These are phyloP conservation scores for Paratinospora sagittata DNA, from an alignment of 164 flowering plant genomes.

Conservation along the genomic window DNA sequence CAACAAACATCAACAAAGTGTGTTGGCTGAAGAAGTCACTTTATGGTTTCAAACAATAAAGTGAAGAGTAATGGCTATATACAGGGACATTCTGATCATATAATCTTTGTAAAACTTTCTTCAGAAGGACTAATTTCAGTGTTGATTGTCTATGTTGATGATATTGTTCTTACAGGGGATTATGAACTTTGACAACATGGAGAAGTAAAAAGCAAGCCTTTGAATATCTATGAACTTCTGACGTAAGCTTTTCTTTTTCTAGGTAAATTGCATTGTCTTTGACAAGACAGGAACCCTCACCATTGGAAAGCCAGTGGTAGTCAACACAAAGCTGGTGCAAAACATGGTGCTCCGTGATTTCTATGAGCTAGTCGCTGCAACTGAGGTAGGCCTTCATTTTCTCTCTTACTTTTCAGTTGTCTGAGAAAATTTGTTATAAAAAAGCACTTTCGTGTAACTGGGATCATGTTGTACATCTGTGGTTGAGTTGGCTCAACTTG, in stretches of 20 bases:
- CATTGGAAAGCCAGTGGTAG: conserved; percentile 77
- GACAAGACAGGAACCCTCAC: conserved; percentile 97
- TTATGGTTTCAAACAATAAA: no score
- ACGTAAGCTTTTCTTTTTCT: conserved; percentile 14
- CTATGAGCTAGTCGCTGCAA: conserved; percentile 67
- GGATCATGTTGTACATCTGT: background rate
- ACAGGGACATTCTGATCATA: no score
- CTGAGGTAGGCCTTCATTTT: conserved; percentile 47
- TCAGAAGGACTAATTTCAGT: no score
- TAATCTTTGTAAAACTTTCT: no score
- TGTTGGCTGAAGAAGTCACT: no score
- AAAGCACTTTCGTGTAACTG: background rate
- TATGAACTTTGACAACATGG: no score
- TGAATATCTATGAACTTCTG: background rate
- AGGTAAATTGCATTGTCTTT: conserved; percentile 86
- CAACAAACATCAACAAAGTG: no score
- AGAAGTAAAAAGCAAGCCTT: no score
- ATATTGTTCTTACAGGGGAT: no score
- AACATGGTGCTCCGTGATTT: conserved; percentile 56
- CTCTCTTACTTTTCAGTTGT: background rate
- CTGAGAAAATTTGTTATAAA: background rate
- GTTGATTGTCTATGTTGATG: no score
- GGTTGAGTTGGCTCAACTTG: no score
- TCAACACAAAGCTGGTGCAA: conserved; percentile 53
- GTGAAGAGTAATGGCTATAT: background rate